These are phyloP conservation scores for Talaromyces proteolyticus DNA, from an alignment of 495 filamentous ascomycete species.

Conservation along the genomic window DNA sequence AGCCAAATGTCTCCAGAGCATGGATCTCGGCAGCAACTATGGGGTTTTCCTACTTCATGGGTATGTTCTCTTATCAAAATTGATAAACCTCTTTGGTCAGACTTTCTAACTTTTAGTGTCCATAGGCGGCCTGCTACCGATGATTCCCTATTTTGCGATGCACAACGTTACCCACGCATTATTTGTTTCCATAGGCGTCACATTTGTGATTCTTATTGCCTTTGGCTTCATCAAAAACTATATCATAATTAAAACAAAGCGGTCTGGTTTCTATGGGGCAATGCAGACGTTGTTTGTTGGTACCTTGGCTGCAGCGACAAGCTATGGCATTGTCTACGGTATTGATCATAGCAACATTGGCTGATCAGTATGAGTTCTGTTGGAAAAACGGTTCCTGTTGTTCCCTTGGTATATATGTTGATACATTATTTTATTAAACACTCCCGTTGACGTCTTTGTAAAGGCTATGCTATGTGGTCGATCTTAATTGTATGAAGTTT, in stretches of 20 bases:
- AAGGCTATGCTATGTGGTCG: too few species aligned
- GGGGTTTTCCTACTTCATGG: conserved; percentile 48
- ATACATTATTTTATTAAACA: too few species aligned
- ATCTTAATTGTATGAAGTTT: too few species aligned
- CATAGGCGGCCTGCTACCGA: conserved; percentile 46
- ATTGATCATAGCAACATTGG: conserved; percentile 12
- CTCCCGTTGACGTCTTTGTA: too few species aligned
- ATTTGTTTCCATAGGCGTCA: conserved; percentile 43
- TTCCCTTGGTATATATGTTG: too few species aligned
- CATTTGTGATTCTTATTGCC: conserved; percentile 40
- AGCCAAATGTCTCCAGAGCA: conserved; percentile 31
- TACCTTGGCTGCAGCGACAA: conserved; percentile 33
- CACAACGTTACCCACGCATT: conserved; percentile 35
- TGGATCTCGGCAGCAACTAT: conserved; percentile 45
- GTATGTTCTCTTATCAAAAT: conserved; percentile 17
- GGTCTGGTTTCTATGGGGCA: conserved; percentile 29
- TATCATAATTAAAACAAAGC: conserved; percentile 25
- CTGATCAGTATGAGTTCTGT: too few species aligned
- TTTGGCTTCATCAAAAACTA: conserved; percentile 51
- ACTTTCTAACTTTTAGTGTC: conserved; percentile 1
- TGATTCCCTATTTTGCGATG: conserved; percentile 52
- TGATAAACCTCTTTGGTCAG: background rate
- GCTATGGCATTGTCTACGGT: conserved; percentile 32
- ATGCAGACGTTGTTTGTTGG: conserved; percentile 36
- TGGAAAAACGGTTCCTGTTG: too few species aligned